Evolutionary conservation across 768 basidiomycete genomes (phyloP).

Genomic region (Agrocybe praecox): DNA sequence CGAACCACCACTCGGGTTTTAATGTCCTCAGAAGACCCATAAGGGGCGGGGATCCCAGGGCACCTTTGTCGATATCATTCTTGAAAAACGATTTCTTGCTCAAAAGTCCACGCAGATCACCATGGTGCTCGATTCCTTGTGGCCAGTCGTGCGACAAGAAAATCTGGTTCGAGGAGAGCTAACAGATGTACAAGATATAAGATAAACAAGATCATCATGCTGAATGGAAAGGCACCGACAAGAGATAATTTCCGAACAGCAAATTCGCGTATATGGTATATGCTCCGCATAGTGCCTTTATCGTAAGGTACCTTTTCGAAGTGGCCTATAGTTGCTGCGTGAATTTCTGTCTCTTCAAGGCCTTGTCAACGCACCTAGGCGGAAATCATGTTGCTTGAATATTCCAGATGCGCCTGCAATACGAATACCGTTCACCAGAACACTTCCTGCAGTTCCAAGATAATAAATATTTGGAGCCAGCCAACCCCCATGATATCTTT

Average conservation of each 20-base stretch:
- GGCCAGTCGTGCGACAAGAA: constrained; percentile 99
- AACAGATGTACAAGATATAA: not conserved
- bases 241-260: constrained; percentile 78
- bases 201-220: no score
- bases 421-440: constrained; percentile 84
- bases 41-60: constrained; percentile 85
- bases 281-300: constrained; percentile 68
- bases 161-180: constrained; percentile 67
- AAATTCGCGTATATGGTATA: constrained; percentile 91
- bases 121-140: constrained; percentile 77
- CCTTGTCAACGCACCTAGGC: constrained; percentile 46
- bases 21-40: constrained; percentile 74
- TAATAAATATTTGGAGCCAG: constrained; percentile 96
- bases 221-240: constrained; percentile 36
- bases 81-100: constrained; percentile 79
- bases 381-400: constrained; percentile 78
- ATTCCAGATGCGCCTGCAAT: constrained; percentile 94
- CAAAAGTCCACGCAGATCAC: constrained; percentile 66
- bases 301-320: constrained; percentile 86
- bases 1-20: constrained; percentile 87
- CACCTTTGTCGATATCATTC: constrained; percentile 64
- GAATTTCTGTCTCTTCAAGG: not conserved
- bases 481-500: constrained; percentile 95
- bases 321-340: constrained; percentile 52
- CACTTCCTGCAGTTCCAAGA: constrained; percentile 87